Conservation (phyloP, 176 grass and related monocot species). For the Puccinellia tenuiflora region DNA sequence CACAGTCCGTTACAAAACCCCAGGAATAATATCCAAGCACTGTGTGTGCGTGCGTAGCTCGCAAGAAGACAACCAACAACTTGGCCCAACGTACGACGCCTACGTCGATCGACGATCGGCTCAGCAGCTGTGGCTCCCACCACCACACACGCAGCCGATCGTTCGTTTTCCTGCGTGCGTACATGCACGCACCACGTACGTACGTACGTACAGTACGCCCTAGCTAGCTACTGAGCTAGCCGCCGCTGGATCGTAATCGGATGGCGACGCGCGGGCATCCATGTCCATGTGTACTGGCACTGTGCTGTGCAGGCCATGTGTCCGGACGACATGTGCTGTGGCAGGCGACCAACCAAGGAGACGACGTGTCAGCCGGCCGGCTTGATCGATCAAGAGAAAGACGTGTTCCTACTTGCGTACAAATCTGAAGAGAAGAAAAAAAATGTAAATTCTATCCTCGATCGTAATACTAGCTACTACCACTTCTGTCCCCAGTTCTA, state of each 20-base stretch:
- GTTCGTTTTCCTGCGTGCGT: too few relatives aligned
- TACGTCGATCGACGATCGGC: not conserved
- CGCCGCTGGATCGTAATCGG: slow-evolving; percentile 30
- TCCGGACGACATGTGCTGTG: too few relatives aligned
- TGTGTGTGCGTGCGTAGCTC: too few relatives aligned
- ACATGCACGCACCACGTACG: too few relatives aligned
- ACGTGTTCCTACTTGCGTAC: not conserved
- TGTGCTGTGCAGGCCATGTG: too few relatives aligned
- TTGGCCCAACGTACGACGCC: not conserved
- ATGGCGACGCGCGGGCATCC: slow-evolving; percentile 17
- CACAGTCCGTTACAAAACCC: not conserved
- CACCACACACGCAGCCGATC: too few relatives aligned
- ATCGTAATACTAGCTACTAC: not conserved
- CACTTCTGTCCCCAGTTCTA: not conserved
- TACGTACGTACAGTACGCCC: not conserved
- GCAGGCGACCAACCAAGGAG: too few relatives aligned
- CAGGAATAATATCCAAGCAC: not conserved
- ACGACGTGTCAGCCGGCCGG: not conserved
- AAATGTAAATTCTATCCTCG: not conserved
- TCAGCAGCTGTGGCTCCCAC: too few relatives aligned
- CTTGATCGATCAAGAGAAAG: not conserved
- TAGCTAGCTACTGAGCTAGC: not conserved
- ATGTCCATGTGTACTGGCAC: too few relatives aligned
- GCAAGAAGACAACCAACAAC: not conserved
- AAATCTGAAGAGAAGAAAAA: not conserved